Evolutionary conservation across 306 rosid genomes (phyloP).

Genomic region (Corylus americana): DNA sequence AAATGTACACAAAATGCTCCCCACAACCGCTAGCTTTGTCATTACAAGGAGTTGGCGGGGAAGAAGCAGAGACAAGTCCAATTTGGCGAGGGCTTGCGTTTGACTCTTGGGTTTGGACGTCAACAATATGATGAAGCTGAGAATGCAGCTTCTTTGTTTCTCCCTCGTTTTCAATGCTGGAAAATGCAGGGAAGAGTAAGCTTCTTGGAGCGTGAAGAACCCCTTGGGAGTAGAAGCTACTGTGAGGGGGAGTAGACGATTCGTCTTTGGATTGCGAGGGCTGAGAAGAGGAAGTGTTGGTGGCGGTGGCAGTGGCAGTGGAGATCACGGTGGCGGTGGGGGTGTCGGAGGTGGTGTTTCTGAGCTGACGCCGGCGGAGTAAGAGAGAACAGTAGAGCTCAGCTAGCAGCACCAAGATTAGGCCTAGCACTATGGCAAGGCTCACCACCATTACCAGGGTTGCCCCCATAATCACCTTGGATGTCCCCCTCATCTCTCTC

Average conservation of each 20-base stretch:
- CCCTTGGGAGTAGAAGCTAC: constrained; percentile 63
- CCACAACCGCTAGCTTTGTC: constrained; percentile 8
- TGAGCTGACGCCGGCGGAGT: constrained; percentile 70
- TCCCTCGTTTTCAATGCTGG: constrained; percentile 40
- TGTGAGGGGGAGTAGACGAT: constrained; percentile 32
- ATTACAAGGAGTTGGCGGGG: constrained; percentile 43
- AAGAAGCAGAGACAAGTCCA: constrained; percentile 30
- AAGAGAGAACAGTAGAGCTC: constrained; percentile 95
- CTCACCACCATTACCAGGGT: constrained; percentile 77
- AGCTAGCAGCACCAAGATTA: constrained; percentile 73
- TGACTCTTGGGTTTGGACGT: constrained; percentile 45
- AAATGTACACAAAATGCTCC: constrained; percentile 76
- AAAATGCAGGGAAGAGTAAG: constrained; percentile 55
- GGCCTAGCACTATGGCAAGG: constrained; percentile 80
- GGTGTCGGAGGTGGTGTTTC: constrained; percentile 26
- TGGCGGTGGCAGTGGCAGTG: neutral
- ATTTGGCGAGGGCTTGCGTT: constrained; percentile 30
- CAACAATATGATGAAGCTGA: constrained; percentile 47
- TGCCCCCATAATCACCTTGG: constrained; percentile 85
- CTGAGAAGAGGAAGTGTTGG: constrained; percentile 27
- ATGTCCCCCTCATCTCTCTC: constrained; percentile 77
- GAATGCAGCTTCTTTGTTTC: constrained; percentile 40
- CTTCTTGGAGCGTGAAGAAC: constrained; percentile 82
- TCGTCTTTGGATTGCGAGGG: constrained; percentile 29
- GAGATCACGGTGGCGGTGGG: constrained; percentile 17